phyloP scores from a whole-genome alignment of 352 stramenopile genomes.

The Phytophthora palmivora region DNA sequence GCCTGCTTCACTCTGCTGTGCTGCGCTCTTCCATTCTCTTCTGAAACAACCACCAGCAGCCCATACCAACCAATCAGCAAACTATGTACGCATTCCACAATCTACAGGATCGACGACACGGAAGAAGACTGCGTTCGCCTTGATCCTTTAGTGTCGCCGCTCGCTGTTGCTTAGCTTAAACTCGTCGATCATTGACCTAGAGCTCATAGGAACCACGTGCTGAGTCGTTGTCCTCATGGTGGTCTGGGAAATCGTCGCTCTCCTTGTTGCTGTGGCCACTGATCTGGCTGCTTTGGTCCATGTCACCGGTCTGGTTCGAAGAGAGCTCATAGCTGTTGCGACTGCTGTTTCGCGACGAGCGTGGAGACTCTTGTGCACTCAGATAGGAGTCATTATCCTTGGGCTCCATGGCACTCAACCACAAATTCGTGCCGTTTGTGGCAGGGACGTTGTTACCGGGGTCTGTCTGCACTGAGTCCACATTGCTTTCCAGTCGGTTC shows the following conservation, averaged over 20 bases:
- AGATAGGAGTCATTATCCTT: slow-evolving; percentile 81
- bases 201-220: slow-evolving; percentile 84
- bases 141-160: slow-evolving; percentile 15
- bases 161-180: slow-evolving; percentile 29
- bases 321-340: slow-evolving; percentile 71
- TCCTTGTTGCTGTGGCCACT: slow-evolving; percentile 73
- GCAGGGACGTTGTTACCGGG: slow-evolving; percentile 16
- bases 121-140: slow-evolving; percentile 36
- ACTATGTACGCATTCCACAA: slow-evolving; percentile 37
- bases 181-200: slow-evolving; percentile 42
- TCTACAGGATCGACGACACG: slow-evolving; percentile 14
- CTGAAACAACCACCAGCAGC: slow-evolving; percentile 29
- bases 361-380: slow-evolving; percentile 58
- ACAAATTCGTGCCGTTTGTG: slow-evolving; percentile 69
- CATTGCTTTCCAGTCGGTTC: slow-evolving; percentile 34
- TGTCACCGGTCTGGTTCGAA: slow-evolving; percentile 32
- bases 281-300: slow-evolving; percentile 77
- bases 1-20: slow-evolving; percentile 13
- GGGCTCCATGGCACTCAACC: slow-evolving; percentile 83
- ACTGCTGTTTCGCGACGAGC: slow-evolving; percentile 56
- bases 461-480: slow-evolving; percentile 37
- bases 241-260: slow-evolving; percentile 76
- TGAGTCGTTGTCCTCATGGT: slow-evolving; percentile 70
- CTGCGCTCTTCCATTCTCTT: slow-evolving; percentile 32
- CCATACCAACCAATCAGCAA: slow-evolving; percentile 30